phyloP scores from a whole-genome alignment of 1,139 yeast species.

The Yamadazyma atlantica region DNA sequence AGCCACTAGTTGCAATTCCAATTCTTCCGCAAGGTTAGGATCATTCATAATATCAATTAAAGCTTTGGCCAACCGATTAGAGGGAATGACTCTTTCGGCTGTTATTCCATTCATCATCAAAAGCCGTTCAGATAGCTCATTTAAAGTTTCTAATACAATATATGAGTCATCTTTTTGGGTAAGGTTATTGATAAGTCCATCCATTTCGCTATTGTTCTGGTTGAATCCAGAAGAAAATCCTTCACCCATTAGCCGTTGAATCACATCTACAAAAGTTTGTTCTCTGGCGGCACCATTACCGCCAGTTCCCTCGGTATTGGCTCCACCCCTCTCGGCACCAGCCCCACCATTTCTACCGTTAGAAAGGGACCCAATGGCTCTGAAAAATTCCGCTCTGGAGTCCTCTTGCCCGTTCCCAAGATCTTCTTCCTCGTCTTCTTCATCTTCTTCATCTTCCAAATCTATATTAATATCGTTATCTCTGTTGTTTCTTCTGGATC shows the following conservation, averaged over 20 bases:
- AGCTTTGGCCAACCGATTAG: conserved; percentile 53
- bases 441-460: conserved; percentile 16
- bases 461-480: conserved; percentile 13
- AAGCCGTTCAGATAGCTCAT: conserved; percentile 60
- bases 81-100: conserved; percentile 66
- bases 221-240: conserved; percentile 26
- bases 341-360: not conserved
- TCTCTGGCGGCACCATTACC: conserved; percentile 5
- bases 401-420: conserved; percentile 17
- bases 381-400: conserved; percentile 26
- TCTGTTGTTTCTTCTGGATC: conserved; percentile 15
- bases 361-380: conserved; percentile 20
- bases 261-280: conserved; percentile 34
- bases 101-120: conserved; percentile 67
- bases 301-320: conserved; percentile 6
- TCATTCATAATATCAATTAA: conserved; percentile 61
- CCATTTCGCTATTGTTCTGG: conserved; percentile 31
- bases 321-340: not conserved
- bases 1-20: conserved; percentile 79
- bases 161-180: conserved; percentile 47
- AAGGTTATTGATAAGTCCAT: conserved; percentile 41
- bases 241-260: conserved; percentile 41
- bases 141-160: conserved; percentile 54
- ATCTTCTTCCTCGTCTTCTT: conserved; percentile 20
- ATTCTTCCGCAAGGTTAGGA: conserved; percentile 58